Evolutionary conservation across 2,329 filamentous ascomycete genomes (phyloP).

Genomic region (Penicillium hesseltinei): DNA sequence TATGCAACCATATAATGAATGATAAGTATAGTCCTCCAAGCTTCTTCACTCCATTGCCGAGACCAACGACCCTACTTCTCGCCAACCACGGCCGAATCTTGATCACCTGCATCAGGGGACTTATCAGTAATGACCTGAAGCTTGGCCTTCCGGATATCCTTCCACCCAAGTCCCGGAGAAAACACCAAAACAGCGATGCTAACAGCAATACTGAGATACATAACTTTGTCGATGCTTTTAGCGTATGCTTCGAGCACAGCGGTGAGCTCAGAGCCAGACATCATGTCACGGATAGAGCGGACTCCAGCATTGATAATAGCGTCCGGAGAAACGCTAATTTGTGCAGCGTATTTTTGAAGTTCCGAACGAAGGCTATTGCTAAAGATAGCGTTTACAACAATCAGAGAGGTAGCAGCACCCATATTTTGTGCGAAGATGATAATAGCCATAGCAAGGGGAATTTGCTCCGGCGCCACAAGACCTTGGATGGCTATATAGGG

Average conservation of each 20-base stretch:
- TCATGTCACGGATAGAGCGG: constrained; percentile 23
- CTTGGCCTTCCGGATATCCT: constrained; percentile 29
- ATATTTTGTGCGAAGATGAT: constrained; percentile 37
- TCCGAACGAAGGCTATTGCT: constrained; percentile 24
- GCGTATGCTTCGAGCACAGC: constrained; percentile 29
- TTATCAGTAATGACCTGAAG: constrained; percentile 16
- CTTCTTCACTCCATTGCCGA: background rate
- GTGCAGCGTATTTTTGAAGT: constrained; percentile 14
- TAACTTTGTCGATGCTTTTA: constrained; percentile 27
- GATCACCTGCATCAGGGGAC: background rate
- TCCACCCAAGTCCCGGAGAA: constrained; percentile 30
- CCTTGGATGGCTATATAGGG: constrained; percentile 30
- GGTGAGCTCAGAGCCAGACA: constrained; percentile 24
- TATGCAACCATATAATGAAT: background rate
- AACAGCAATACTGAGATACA: constrained; percentile 31
- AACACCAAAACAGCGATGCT: constrained; percentile 23
- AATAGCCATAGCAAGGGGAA: constrained; percentile 29
- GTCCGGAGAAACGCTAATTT: constrained; percentile 20
- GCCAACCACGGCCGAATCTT: background rate
- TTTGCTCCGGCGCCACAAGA: constrained; percentile 22
- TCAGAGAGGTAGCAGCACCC: constrained; percentile 29
- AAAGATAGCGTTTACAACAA: constrained; percentile 31
- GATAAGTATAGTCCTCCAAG: background rate
- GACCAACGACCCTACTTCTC: background rate
- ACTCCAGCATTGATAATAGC: constrained; percentile 26